Evolutionary conservation across 306 rosid species (phyloP).

Genomic region (Rubus idaeus): DNA sequence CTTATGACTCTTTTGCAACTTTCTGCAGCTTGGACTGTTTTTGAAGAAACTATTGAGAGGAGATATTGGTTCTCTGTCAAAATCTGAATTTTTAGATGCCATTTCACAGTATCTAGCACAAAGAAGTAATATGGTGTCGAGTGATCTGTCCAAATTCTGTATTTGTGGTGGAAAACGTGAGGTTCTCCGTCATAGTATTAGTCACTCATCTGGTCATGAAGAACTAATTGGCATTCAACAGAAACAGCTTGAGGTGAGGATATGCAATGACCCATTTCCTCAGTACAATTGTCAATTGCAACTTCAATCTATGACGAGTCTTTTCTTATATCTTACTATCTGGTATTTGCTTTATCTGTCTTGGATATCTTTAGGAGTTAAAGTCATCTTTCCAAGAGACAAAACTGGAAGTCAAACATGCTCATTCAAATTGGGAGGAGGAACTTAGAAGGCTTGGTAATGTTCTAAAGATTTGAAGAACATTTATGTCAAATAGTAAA

Average conservation of each 20-base stretch:
- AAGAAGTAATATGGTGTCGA: conserved; percentile 59
- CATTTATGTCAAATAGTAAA: background rate
- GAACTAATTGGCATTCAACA: conserved; percentile 56
- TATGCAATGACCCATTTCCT: background rate
- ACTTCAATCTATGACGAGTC: background rate
- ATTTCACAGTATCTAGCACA: conserved; percentile 63
- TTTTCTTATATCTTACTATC: background rate
- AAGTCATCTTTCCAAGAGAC: conserved; percentile 59
- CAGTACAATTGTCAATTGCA: background rate
- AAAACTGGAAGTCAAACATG: conserved; percentile 52
- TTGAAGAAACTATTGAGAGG: conserved; percentile 76
- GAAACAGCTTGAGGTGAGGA: conserved; percentile 72
- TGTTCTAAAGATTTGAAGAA: conserved; percentile 26
- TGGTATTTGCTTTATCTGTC: background rate
- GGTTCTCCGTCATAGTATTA: conserved; percentile 24
- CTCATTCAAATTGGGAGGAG: conserved; percentile 64
- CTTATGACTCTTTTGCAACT: conserved; percentile 13
- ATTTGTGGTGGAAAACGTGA: conserved; percentile 66
- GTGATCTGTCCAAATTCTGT: conserved; percentile 70
- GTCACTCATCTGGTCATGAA: conserved; percentile 36
- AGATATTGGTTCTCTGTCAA: conserved; percentile 48
- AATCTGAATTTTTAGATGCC: conserved; percentile 64
- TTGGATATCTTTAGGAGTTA: conserved; percentile 45
- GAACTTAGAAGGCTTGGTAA: conserved; percentile 78
- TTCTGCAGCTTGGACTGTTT: conserved; percentile 69